Conservation (phyloP, 345 rosid genomes). For the Aquilaria yunnanensis region DNA sequence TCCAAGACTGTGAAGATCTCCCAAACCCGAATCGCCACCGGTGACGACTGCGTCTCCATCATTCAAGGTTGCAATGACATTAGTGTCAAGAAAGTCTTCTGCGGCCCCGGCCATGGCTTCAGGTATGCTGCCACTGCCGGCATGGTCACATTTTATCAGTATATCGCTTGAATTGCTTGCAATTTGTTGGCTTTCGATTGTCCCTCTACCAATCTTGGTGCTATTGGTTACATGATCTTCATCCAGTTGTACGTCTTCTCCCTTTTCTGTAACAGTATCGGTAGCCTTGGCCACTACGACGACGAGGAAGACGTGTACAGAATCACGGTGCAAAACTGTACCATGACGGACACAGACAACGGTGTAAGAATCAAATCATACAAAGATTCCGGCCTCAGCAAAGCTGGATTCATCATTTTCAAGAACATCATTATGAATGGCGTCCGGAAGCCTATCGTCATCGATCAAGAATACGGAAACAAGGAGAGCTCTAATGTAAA, state of each 20-base stretch:
- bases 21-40: constrained; percentile 31
- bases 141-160: neutral
- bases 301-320: constrained; percentile 43
- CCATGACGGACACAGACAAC: constrained; percentile 35
- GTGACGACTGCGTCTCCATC: constrained; percentile 59
- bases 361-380: constrained; percentile 68
- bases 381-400: constrained; percentile 29
- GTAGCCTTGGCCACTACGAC: constrained; percentile 58
- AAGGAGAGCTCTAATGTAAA: constrained; percentile 12
- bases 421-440: constrained; percentile 33
- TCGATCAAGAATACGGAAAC: constrained; percentile 47
- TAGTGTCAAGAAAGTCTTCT: constrained; percentile 32
- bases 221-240: neutral
- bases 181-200: neutral
- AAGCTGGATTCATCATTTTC: constrained; percentile 33
- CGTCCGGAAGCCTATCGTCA: constrained; percentile 49
- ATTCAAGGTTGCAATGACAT: constrained; percentile 47
- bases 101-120: constrained; percentile 75
- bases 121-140: constrained; percentile 24
- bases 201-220: neutral
- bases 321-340: constrained; percentile 37
- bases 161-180: neutral
- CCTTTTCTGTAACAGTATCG: constrained; percentile 31
- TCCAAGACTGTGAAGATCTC: constrained; percentile 38
- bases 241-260: neutral